phyloP scores from a whole-genome alignment of 2,329 filamentous ascomycete genomes.

The Xylaria polymorpha region DNA sequence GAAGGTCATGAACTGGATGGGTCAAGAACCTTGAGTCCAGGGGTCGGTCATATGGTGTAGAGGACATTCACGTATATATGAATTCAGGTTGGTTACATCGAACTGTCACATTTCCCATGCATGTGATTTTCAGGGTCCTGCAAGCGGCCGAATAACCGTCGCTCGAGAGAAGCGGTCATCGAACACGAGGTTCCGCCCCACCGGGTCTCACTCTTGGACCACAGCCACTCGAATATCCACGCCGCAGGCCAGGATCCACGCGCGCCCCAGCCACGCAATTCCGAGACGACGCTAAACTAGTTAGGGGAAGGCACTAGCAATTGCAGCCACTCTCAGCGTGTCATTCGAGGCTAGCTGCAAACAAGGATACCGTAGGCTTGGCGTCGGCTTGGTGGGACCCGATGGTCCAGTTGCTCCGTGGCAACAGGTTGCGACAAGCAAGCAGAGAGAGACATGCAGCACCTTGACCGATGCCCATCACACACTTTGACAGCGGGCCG shows the following conservation, averaged over 20 bases:
- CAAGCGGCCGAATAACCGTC: not conserved
- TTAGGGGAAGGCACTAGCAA: not conserved
- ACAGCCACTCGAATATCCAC: conserved; percentile 31
- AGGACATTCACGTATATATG: not conserved
- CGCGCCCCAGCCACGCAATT: conserved; percentile 9
- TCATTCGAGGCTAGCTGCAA: conserved; percentile 10
- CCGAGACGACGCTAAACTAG: conserved; percentile 14
- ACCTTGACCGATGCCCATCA: not conserved
- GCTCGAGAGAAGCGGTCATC: not conserved
- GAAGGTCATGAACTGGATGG: no score
- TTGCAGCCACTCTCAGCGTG: conserved; percentile 31
- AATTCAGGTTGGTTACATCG: not conserved
- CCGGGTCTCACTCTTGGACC: conserved; percentile 10
- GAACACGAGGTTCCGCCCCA: conserved; percentile 17
- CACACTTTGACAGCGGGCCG: not conserved
- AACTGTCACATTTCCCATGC: not conserved
- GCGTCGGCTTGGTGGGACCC: not conserved
- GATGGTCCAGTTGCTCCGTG: conserved; percentile 6
- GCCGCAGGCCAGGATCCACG: no score
- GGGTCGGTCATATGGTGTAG: no score
- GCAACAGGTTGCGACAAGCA: conserved; percentile 22
- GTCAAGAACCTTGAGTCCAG: no score
- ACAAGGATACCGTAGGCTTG: conserved; percentile 6
- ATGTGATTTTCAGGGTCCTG: conserved; percentile 33
- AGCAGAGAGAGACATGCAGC: not conserved